Conservation (phyloP, 225 moss, liverwort and hornwort species). For the Pseudoscleropodium purum region DNA sequence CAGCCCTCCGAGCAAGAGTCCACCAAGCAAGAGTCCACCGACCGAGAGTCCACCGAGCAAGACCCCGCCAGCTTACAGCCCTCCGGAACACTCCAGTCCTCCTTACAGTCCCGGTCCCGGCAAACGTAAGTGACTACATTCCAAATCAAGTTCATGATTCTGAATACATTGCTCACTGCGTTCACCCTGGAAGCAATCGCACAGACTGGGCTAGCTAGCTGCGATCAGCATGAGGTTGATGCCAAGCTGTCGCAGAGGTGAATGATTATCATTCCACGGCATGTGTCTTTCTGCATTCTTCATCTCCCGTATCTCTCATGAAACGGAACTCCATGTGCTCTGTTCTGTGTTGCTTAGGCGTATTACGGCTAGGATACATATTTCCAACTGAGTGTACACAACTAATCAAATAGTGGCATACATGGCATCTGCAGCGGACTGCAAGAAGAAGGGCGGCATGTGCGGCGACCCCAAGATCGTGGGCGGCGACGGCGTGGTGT, state of each 20-base stretch:
- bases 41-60: no score
- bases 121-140: not conserved
- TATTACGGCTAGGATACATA: not conserved
- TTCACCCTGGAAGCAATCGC: not conserved
- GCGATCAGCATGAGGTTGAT: not conserved
- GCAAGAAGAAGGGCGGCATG: not conserved
- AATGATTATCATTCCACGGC: no score
- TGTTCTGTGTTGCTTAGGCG: no score
- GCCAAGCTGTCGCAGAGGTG: no score
- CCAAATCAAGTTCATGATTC: not conserved
- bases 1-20: no score
- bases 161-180: not conserved
- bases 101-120: not conserved
- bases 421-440: not conserved
- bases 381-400: not conserved
- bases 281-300: no score
- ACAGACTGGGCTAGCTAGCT: no score
- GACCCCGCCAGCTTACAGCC: not conserved
- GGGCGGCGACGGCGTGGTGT: conserved; percentile 5
- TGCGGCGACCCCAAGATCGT: conserved; percentile 52
- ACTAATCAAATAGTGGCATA: not conserved
- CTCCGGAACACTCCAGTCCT: not conserved
- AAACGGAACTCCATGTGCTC: not conserved
- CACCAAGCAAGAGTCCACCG: no score
- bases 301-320: no score